Evolutionary conservation across 2,329 filamentous ascomycete genomes (phyloP).

Genomic region (Epichloe hybrida): DNA sequence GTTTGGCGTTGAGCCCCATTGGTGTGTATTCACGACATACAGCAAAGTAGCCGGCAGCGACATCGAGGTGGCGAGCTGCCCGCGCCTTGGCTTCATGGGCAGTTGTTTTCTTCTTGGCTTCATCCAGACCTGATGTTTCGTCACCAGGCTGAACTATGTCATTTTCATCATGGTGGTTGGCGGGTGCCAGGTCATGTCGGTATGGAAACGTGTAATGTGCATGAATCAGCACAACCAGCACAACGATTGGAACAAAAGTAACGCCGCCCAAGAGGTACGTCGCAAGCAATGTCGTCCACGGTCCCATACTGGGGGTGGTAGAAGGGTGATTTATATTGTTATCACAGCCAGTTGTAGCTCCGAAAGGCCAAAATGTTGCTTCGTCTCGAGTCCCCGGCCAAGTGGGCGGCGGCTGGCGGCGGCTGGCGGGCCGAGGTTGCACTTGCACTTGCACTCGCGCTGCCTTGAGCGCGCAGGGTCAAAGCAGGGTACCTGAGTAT

Average conservation of each 20-base stretch:
- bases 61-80: slow-evolving; percentile 52
- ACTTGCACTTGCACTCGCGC: background rate
- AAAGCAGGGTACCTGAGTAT: background rate
- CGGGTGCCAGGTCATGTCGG: slow-evolving; percentile 26
- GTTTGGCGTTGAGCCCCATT: slow-evolving; percentile 83
- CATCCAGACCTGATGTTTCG: slow-evolving; percentile 50
- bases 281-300: slow-evolving; percentile 47
- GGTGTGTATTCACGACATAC: slow-evolving; percentile 87
- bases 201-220: slow-evolving; percentile 55
- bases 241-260: slow-evolving; percentile 68
- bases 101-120: slow-evolving; percentile 38
- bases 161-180: slow-evolving; percentile 14
- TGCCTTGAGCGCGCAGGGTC: background rate
- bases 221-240: slow-evolving; percentile 48
- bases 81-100: slow-evolving; percentile 46
- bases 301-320: slow-evolving; percentile 26
- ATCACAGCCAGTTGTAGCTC: background rate
- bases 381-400: background rate
- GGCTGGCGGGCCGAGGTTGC: slow-evolving; percentile 1
- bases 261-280: slow-evolving; percentile 82
- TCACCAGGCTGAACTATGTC: slow-evolving; percentile 45
- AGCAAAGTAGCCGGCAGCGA: slow-evolving; percentile 87
- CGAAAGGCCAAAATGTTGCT: background rate
- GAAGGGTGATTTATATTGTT: background rate
- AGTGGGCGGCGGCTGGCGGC: background rate